Percentiles rank a stretch among this genome's conserved stretches.
phyloP scores from a whole-genome alignment of 768 basidiomycete species.

The Hericium rajendrae region DNA sequence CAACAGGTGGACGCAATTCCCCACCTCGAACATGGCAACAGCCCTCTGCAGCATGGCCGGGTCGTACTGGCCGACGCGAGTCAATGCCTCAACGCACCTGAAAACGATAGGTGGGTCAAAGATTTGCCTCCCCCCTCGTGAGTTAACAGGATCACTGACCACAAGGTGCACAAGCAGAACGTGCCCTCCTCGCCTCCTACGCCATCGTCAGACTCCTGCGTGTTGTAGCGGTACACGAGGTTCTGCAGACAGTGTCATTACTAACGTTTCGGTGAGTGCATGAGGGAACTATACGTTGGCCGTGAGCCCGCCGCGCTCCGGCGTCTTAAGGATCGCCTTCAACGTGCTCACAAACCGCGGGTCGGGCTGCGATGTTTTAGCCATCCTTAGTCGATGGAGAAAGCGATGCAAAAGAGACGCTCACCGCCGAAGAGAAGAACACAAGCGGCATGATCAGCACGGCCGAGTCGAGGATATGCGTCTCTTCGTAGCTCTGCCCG shows the following conservation, averaged over 20 bases:
- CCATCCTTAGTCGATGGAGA: background rate
- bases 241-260: conserved; percentile 36
- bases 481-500: conserved; percentile 87
- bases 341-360: conserved; percentile 84
- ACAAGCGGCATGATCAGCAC: conserved; percentile 89
- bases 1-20: conserved; percentile 3
- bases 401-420: conserved; percentile 17
- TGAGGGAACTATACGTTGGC: conserved; percentile 51
- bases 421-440: conserved; percentile 79
- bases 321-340: conserved; percentile 73
- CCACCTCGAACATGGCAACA: conserved; percentile 83
- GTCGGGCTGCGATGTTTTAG: conserved; percentile 46
- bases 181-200: conserved; percentile 95
- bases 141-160: conserved; percentile 28
- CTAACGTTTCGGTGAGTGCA: background rate
- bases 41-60: conserved; percentile 54
- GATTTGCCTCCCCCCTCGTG: background rate
- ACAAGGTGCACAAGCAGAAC: conserved; percentile 82
- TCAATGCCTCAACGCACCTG: conserved; percentile 84
- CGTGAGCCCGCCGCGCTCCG: conserved; percentile 84
- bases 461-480: conserved; percentile 72
- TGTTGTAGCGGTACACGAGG: conserved; percentile 86
- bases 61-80: conserved; percentile 78
- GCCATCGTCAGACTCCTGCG: conserved; percentile 77
- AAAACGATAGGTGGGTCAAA: background rate